A percentile compares a stretch with the other conserved stretches of the same genome.
Evolutionary conservation across 768 basidiomycete species (phyloP).

Genomic region (Rhizopogon vesiculosus): DNA sequence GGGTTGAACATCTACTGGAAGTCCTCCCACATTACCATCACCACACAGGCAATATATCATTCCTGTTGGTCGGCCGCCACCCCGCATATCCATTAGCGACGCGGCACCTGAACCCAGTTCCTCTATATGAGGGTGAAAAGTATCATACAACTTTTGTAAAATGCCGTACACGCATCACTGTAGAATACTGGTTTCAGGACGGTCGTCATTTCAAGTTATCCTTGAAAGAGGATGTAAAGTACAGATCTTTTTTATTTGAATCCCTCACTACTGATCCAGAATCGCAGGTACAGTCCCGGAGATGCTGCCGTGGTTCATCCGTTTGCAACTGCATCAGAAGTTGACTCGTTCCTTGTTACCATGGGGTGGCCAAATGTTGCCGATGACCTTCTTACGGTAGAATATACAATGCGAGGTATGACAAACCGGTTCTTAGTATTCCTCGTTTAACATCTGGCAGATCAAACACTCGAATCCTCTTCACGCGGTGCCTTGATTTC

Average conservation of each 20-base stretch:
- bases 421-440: background rate
- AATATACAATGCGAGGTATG: constrained; percentile 33
- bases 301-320: constrained; percentile 84
- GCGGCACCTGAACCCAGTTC: constrained; percentile 21
- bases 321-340: constrained; percentile 50
- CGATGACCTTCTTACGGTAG: constrained; percentile 45
- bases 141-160: constrained; percentile 52
- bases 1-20: constrained; percentile 50
- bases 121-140: constrained; percentile 26
- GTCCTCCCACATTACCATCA: constrained; percentile 42
- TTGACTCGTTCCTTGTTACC: constrained; percentile 60
- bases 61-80: constrained; percentile 15
- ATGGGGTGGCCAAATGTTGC: constrained; percentile 63
- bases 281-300: constrained; percentile 66
- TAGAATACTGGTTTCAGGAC: constrained; percentile 86
- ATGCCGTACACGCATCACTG: constrained; percentile 68
- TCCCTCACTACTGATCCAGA: background rate
- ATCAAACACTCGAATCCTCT: constrained; percentile 60
- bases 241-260: constrained; percentile 18
- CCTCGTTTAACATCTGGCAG: constrained; percentile 19
- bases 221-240: constrained; percentile 61
- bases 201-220: constrained; percentile 85
- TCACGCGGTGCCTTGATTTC: constrained; percentile 79
- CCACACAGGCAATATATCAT: background rate
- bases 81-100: constrained; percentile 21